Conservation (phyloP, 441 rosid genomes). For the Populus hybrid region DNA sequence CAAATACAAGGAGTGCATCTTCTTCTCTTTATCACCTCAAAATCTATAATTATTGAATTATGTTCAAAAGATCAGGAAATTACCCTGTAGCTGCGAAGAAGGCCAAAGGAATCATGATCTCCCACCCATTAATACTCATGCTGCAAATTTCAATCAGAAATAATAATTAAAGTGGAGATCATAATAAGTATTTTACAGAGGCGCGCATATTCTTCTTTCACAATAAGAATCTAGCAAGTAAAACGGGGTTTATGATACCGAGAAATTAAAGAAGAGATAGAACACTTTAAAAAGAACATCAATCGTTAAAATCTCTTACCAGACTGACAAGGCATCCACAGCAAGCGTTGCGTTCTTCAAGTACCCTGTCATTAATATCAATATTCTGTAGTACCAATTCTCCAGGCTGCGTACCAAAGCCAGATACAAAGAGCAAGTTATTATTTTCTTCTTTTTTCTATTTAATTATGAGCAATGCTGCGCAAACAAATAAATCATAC, state of each 20-base stretch:
- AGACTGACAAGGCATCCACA: conserved; percentile 57
- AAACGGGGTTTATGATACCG: neutral
- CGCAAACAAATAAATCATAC: neutral
- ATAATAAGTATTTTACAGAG: neutral
- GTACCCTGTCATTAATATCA: conserved; percentile 53
- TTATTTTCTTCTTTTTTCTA: neutral
- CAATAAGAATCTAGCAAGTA: neutral
- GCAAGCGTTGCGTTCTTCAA: conserved; percentile 44
- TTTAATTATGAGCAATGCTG: neutral
- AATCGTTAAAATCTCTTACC: conserved; percentile 28
- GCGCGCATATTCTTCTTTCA: neutral
- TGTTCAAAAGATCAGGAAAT: neutral
- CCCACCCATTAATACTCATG: conserved; percentile 75
- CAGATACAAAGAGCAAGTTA: neutral
- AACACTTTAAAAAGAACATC: neutral
- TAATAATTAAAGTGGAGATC: no score
- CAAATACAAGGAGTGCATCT: neutral
- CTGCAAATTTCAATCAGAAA: conserved; percentile 29
- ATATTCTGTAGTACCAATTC: conserved; percentile 58
- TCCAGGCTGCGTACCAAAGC: conserved; percentile 41
- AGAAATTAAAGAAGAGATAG: neutral
- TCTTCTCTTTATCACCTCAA: neutral
- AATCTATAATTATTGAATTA: neutral
- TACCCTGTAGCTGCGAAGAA: conserved; percentile 74
- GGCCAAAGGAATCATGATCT: conserved; percentile 71